These are phyloP conservation scores for Phytophthora megakarya DNA, from an alignment of 352 stramenopile genomes.

Conservation along the genomic window DNA sequence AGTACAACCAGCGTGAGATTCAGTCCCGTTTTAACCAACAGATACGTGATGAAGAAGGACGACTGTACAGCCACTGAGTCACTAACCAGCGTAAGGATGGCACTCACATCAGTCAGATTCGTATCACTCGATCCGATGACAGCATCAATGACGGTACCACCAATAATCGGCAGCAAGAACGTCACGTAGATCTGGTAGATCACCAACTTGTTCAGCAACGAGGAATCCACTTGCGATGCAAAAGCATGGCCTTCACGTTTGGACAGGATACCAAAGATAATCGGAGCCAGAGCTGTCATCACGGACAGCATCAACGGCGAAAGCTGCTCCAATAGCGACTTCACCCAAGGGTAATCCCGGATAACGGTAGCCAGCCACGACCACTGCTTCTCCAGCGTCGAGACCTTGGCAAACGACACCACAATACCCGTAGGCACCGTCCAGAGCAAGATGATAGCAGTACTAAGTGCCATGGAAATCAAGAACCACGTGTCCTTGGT, in stretches of 20 bases:
- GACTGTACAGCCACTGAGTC: conserved; percentile 74
- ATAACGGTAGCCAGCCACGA: conserved; percentile 49
- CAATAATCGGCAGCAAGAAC: conserved; percentile 84
- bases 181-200: conserved; percentile 85
- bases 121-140: conserved; percentile 58
- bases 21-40: conserved; percentile 77
- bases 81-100: conserved; percentile 60
- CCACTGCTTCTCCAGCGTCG: conserved; percentile 57
- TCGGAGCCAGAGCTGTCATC: conserved; percentile 79
- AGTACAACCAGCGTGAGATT: conserved; percentile 72
- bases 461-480: conserved; percentile 63
- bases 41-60: conserved; percentile 82
- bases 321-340: conserved; percentile 72
- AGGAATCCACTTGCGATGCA: conserved; percentile 62
- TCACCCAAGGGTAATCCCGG: conserved; percentile 68
- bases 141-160: conserved; percentile 76
- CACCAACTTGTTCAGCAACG: conserved; percentile 82
- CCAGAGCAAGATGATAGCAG: conserved; percentile 84
- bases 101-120: conserved; percentile 50
- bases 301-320: conserved; percentile 80
- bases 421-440: conserved; percentile 80
- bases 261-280: conserved; percentile 84
- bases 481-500: conserved; percentile 71
- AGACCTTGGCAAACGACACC: conserved; percentile 75
- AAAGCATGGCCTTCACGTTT: conserved; percentile 82